These are phyloP conservation scores for Globisporangium cystogenes DNA, from an alignment of 352 stramenopile genomes.

Conservation along the genomic window DNA sequence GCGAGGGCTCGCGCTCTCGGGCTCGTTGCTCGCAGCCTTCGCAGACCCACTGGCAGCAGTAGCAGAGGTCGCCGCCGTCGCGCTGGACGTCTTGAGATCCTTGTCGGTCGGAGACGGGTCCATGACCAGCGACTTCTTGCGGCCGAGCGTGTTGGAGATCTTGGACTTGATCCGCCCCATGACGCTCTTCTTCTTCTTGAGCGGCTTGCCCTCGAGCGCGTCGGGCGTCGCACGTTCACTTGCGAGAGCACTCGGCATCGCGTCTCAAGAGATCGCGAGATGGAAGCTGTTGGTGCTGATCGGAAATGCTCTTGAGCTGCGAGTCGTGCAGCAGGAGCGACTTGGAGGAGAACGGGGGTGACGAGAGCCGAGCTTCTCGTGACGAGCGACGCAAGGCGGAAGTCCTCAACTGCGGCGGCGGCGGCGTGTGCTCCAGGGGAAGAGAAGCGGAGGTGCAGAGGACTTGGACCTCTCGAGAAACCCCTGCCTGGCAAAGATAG, in stretches of 20 bases:
- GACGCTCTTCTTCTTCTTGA: slow-evolving; percentile 55
- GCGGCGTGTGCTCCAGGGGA: not conserved
- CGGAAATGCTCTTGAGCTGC: not conserved
- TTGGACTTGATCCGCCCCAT: slow-evolving; percentile 71
- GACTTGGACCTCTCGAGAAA: too few species aligned
- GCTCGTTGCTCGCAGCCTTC: slow-evolving; percentile 7
- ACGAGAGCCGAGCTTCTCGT: not conserved
- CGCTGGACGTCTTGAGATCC: slow-evolving; percentile 14
- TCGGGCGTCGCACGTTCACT: slow-evolving; percentile 7
- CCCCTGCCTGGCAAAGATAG: not conserved
- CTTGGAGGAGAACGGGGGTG: too few species aligned
- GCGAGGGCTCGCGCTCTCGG: slow-evolving; percentile 5
- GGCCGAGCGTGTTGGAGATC: slow-evolving; percentile 40
- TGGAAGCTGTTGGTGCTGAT: not conserved
- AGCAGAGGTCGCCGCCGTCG: too few species aligned
- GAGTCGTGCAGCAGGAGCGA: too few species aligned
- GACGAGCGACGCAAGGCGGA: slow-evolving; percentile 8
- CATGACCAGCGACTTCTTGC: slow-evolving; percentile 24
- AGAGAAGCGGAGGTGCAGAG: too few species aligned
- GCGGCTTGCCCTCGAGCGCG: slow-evolving; percentile 13
- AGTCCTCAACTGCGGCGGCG: slow-evolving; percentile 7
- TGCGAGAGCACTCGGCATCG: not conserved
- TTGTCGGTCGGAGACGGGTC: slow-evolving; percentile 25
- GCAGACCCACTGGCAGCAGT: not conserved
- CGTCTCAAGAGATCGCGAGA: not conserved